phyloP scores from a whole-genome alignment of 352 stramenopile species.

The Phytopythium helicoides region DNA sequence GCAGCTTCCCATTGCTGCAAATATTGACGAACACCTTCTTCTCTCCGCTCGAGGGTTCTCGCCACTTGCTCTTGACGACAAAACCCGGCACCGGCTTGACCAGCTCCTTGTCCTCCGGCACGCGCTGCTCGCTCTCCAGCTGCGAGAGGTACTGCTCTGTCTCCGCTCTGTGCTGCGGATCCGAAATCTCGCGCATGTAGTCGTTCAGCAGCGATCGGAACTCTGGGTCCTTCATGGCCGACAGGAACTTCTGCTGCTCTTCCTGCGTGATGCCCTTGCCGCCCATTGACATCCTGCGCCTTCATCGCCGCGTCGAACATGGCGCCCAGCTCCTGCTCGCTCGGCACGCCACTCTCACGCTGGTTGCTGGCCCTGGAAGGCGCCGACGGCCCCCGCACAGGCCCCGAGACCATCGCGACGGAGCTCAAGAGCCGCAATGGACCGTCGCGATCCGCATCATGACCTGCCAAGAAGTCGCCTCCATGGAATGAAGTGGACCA shows the following conservation, averaged over 20 bases:
- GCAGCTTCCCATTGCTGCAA: constrained; percentile 83
- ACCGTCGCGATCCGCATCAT: background rate
- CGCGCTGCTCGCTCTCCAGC: constrained; percentile 86
- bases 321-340: constrained; percentile 39
- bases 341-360: constrained; percentile 5
- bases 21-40: constrained; percentile 94
- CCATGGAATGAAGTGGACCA: no score
- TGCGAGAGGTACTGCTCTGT: constrained; percentile 90
- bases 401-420: no score
- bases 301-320: constrained; percentile 58
- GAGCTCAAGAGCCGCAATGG: no score
- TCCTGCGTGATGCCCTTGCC: constrained; percentile 15
- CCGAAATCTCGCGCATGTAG: constrained; percentile 94
- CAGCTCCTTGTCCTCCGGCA: constrained; percentile 84
- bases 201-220: constrained; percentile 92
- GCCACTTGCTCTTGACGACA: constrained; percentile 89
- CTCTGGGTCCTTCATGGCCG: constrained; percentile 88
- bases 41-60: background rate
- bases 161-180: constrained; percentile 87
- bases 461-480: no score
- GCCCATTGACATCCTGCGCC: constrained; percentile 9
- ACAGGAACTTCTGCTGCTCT: constrained; percentile 86
- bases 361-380: background rate
- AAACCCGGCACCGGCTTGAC: constrained; percentile 86
- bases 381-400: no score